A percentile compares a stretch with the other conserved stretches of the same genome.
phyloP scores from a whole-genome alignment of 1,284 basidiomycete species.

The Leccinum variabile region DNA sequence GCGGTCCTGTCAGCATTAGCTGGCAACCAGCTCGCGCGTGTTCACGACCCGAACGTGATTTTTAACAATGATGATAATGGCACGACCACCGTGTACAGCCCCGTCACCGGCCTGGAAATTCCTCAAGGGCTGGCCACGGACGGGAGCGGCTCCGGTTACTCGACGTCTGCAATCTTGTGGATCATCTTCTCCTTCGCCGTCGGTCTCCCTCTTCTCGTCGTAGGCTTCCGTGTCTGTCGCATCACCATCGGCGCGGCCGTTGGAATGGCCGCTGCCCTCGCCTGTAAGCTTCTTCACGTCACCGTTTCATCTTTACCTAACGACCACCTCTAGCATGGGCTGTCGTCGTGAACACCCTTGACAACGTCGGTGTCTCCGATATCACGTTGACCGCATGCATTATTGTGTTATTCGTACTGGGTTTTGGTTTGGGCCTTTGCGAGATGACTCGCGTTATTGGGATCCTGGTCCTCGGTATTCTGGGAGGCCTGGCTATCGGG shows the following conservation, averaged over 20 bases:
- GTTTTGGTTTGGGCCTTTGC: constrained; percentile 53
- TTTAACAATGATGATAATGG: constrained; percentile 39
- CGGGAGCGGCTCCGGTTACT: constrained; percentile 52
- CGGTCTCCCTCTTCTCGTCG: constrained; percentile 53
- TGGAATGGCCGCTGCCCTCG: constrained; percentile 49
- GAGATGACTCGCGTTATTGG: constrained; percentile 48
- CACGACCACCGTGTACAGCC: constrained; percentile 44
- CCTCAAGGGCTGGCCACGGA: constrained; percentile 58
- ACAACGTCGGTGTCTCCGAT: constrained; percentile 50
- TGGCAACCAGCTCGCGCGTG: constrained; percentile 20
- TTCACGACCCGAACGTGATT: constrained; percentile 32
- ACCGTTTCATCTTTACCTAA: constrained; percentile 3
- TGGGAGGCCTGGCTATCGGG: constrained; percentile 57
- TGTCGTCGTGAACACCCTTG: constrained; percentile 56
- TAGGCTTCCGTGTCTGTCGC: constrained; percentile 56
- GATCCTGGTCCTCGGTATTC: constrained; percentile 45
- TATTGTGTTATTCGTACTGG: constrained; percentile 49
- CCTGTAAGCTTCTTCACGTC: constrained; percentile 40
- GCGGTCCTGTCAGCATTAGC: constrained; percentile 6
- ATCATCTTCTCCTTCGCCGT: constrained; percentile 50
- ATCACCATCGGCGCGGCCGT: constrained; percentile 54
- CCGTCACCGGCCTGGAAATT: constrained; percentile 42
- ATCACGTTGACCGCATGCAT: constrained; percentile 48
- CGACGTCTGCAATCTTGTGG: constrained; percentile 55
- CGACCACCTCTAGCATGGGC: constrained; percentile 49